A percentile compares a stretch with the other conserved stretches of the same genome.
Conservation (phyloP, 2,329 filamentous ascomycete genomes). For the Diaporthe amygdali region DNA sequence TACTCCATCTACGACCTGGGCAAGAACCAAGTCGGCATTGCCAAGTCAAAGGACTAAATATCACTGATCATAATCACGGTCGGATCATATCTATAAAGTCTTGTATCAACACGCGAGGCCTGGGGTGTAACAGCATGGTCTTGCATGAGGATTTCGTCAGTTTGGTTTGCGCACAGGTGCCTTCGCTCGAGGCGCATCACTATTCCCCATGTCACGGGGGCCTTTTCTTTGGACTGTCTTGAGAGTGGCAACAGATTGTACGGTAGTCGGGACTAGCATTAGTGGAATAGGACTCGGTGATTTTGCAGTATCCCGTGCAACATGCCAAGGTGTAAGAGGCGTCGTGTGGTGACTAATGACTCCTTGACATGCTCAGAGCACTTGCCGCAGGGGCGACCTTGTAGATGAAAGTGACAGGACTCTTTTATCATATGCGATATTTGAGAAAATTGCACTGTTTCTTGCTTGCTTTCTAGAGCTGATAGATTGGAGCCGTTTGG, state of each 20-base stretch:
- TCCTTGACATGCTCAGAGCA: neutral
- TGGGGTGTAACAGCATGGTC: neutral
- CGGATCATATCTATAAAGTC: neutral
- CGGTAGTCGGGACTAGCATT: constrained; percentile 19
- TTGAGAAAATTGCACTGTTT: neutral
- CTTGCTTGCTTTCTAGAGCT: neutral
- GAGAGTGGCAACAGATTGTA: constrained; percentile 25
- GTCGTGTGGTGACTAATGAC: neutral
- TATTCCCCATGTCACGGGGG: constrained; percentile 13
- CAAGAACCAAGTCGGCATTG: constrained; percentile 86
- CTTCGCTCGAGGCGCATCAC: neutral
- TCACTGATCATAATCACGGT: neutral
- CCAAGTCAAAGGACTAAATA: constrained; percentile 70
- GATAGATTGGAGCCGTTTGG: neutral
- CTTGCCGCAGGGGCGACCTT: neutral
- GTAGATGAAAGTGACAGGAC: neutral
- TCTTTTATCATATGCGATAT: neutral
- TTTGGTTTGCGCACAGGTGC: constrained; percentile 2
- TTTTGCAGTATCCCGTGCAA: neutral
- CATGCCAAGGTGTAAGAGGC: neutral
- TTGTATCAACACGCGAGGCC: constrained; percentile 21
- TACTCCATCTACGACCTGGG: constrained; percentile 98
- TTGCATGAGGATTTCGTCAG: neutral
- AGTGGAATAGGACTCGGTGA: neutral
- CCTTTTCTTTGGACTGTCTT: constrained; percentile 16